A percentile compares a stretch with the other conserved stretches of the same genome.
Conservation (phyloP, 2,329 filamentous ascomycete species). For the Mollisia scopiformis region DNA sequence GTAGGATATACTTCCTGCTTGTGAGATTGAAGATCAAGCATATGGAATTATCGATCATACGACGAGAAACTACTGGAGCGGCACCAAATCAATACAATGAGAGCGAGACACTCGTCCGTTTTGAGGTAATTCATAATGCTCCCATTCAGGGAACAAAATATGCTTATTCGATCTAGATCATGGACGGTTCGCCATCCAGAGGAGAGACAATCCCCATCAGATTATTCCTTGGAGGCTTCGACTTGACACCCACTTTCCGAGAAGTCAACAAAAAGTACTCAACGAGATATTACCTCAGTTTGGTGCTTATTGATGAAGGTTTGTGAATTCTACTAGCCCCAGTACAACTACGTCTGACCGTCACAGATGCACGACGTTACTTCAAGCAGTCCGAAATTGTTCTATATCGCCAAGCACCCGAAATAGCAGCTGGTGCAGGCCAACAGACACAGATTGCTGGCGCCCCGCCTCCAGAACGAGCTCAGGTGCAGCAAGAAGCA, state of each 20-base stretch:
- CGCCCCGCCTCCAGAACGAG: conserved; percentile 35
- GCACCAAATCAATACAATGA: conserved; percentile 99
- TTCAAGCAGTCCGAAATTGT: conserved; percentile 99
- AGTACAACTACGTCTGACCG: conserved; percentile 3
- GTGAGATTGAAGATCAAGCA: conserved; percentile 99
- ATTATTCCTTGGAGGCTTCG: conserved; percentile 95
- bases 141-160: neutral
- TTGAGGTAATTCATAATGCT: conserved; percentile 65
- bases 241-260: conserved; percentile 95
- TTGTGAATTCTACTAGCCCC: conserved; percentile 22
- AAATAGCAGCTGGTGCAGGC: conserved; percentile 44
- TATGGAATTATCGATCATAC: conserved; percentile 98
- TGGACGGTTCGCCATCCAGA: conserved; percentile 98
- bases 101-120: conserved; percentile 95
- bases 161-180: conserved; percentile 66
- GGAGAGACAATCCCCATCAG: conserved; percentile 94
- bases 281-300: conserved; percentile 93
- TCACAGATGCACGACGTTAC: conserved; percentile 85
- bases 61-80: conserved; percentile 92
- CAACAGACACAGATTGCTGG: conserved; percentile 39
- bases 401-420: conserved; percentile 81
- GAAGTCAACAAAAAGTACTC: conserved; percentile 99
- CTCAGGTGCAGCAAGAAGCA: conserved; percentile 23
- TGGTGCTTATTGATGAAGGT: conserved; percentile 96
- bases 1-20: conserved; percentile 96